These are phyloP conservation scores for Paxillus ammoniavirescens DNA, from an alignment of 768 basidiomycete species.

Conservation along the genomic window DNA sequence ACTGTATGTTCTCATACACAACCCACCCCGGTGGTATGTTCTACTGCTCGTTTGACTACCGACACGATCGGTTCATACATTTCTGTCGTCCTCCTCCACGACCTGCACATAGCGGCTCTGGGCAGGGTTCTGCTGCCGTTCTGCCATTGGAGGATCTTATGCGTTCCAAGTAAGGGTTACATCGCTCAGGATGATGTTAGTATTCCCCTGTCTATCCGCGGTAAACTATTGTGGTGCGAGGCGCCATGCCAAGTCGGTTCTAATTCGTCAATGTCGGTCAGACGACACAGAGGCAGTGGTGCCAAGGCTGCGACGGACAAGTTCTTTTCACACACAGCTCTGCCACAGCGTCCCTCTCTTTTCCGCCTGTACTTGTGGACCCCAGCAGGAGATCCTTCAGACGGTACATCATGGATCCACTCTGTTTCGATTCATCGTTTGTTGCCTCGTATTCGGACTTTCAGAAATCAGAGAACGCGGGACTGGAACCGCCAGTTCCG, in stretches of 20 bases:
- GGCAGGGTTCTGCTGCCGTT: neutral
- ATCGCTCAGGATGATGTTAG: conserved; percentile 58
- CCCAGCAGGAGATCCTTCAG: too few relatives aligned
- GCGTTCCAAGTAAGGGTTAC: conserved; percentile 41
- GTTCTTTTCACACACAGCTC: conserved; percentile 31
- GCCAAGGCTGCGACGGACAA: conserved; percentile 2
- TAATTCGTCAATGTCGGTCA: neutral
- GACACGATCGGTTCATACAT: neutral
- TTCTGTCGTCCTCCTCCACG: neutral
- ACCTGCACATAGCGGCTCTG: neutral
- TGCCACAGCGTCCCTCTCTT: too few relatives aligned
- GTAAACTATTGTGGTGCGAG: conserved; percentile 59
- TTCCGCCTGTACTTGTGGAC: too few relatives aligned
- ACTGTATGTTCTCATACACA: too few relatives aligned
- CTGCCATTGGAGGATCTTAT: neutral
- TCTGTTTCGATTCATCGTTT: too few relatives aligned
- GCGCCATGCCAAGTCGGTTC: conserved; percentile 27
- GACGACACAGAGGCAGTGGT: neutral
- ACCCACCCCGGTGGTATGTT: too few relatives aligned
- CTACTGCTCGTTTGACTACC: neutral
- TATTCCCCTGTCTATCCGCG: conserved; percentile 54
- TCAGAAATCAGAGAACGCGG: too few relatives aligned
- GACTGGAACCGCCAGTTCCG: too few relatives aligned
- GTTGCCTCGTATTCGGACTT: too few relatives aligned
- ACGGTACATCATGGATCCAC: too few relatives aligned